Evolutionary conservation across 225 moss, liverwort and hornwort species (phyloP), one percentile per base, ranked within the genome.

Genomic region (Thuidium tamariscinum): DNA sequence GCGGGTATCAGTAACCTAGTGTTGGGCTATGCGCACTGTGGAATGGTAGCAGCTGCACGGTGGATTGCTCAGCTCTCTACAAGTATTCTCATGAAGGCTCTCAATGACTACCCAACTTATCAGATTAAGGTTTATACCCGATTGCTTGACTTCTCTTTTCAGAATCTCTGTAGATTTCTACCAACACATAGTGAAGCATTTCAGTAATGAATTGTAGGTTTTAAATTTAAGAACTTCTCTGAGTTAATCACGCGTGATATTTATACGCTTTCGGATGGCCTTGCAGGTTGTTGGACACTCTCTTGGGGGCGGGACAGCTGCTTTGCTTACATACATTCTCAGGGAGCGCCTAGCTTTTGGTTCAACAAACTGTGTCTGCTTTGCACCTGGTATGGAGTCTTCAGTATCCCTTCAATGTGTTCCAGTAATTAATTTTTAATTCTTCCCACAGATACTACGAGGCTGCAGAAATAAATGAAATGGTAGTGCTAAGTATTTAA

Each of bases 11-110:
- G 91, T 87, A 96, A 95, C 74, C 88, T 96, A 88, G 98, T 96
- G 44, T 84, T 98, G 82, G 98, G 98, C 15, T 98, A 98, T 88
- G 98, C 98, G 39, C 98, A 98, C 86, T 98, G 98, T 89, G 98
- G 98, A 86, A 98, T 98, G 98, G 98, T 98, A 80, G 98, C 98
- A 61, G 98, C 98, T 56, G 98, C 98, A 32, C 93, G 98, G 60
- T 98, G 98, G 98, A 98, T 98, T 90, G 95, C 95, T 30, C 93
- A 98, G 89, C 91, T 93, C 65, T 94, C 98, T 41, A 89, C 94
- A 34, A 90, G 93, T 57, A 89, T 93, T 85, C 95, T 98, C 52
- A 89, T 92, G 89, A 93, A 98, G 87, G 95, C 98, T 54, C 91
- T 90, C 62, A 90, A 62, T 71, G 95, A 96, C 79, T 92, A 95